These are phyloP conservation scores for Globomyces pollinis-pini DNA, from an alignment of 192 early-diverging fungal species.

Conservation along the genomic window DNA sequence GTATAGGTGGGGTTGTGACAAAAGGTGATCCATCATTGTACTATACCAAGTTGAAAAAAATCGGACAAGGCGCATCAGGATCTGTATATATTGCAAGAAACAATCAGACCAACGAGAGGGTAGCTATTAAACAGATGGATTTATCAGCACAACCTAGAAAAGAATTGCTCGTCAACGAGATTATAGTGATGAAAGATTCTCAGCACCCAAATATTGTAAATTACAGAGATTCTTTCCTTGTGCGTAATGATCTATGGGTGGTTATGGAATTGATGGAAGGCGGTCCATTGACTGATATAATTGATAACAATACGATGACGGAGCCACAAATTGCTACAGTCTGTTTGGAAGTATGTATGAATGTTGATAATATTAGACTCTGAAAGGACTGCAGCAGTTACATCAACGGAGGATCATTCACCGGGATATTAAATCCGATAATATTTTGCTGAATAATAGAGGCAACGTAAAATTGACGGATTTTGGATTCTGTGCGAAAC, in stretches of 20 bases:
- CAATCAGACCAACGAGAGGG: conserved; percentile 23
- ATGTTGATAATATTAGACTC: conserved; percentile 46
- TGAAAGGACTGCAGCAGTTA: conserved; percentile 66
- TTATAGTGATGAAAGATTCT: conserved; percentile 77
- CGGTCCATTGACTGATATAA: conserved; percentile 92
- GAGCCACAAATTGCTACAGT: conserved; percentile 79
- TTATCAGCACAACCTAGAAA: conserved; percentile 49
- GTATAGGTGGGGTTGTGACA: conserved; percentile 65
- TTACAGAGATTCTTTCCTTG: conserved; percentile 85
- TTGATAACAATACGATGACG: conserved; percentile 81
- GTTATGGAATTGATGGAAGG: conserved; percentile 99
- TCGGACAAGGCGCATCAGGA: conserved; percentile 67
- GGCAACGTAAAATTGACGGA: conserved; percentile 71
- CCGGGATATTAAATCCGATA: conserved; percentile 83
- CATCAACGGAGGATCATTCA: conserved; percentile 72
- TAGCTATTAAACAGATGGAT: conserved; percentile 62
- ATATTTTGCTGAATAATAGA: conserved; percentile 68
- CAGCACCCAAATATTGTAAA: conserved; percentile 95
- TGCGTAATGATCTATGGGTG: conserved; percentile 88
- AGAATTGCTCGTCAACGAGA: conserved; percentile 67
- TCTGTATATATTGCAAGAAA: conserved; percentile 90
- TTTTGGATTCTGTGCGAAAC: conserved; percentile 80
- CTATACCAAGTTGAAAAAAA: conserved; percentile 87
- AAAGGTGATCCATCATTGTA: conserved; percentile 79
- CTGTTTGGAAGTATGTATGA: conserved; percentile 27